These are phyloP conservation scores for Penicillium sp. DNA, from an alignment of 2,329 filamentous ascomycete genomes.

Conservation along the genomic window DNA sequence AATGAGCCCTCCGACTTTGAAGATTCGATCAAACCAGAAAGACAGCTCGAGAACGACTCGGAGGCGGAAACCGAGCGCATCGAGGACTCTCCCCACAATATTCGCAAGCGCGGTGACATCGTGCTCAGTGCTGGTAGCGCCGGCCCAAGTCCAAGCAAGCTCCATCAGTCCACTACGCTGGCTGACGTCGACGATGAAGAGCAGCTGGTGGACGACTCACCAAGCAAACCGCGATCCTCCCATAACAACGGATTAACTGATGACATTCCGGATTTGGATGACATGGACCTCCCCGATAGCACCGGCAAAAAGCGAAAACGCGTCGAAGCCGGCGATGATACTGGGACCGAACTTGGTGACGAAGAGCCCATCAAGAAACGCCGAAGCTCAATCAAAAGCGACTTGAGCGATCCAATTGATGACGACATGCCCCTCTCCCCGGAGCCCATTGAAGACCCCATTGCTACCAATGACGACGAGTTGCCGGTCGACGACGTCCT, in stretches of 20 bases:
- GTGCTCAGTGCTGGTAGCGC: slow-evolving; percentile 59
- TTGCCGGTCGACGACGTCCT: slow-evolving; percentile 33
- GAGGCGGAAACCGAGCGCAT: slow-evolving; percentile 94
- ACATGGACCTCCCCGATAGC: slow-evolving; percentile 31
- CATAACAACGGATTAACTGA: slow-evolving; percentile 33
- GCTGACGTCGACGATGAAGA: slow-evolving; percentile 53
- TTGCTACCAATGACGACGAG: slow-evolving; percentile 31
- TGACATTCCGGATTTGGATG: slow-evolving; percentile 26
- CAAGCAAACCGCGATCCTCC: slow-evolving; percentile 38
- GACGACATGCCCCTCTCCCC: slow-evolving; percentile 36
- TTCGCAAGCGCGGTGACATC: slow-evolving; percentile 61
- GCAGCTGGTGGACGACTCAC: slow-evolving; percentile 41
- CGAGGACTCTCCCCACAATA: slow-evolving; percentile 77
- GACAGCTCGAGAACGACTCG: slow-evolving; percentile 65
- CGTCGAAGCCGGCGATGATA: slow-evolving; percentile 36
- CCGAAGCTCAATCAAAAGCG: slow-evolving; percentile 40
- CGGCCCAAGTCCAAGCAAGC: slow-evolving; percentile 74
- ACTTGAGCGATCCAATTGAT: slow-evolving; percentile 36
- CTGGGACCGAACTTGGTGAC: slow-evolving; percentile 35
- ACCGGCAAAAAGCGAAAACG: slow-evolving; percentile 45
- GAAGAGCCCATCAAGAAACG: slow-evolving; percentile 45
- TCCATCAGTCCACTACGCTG: slow-evolving; percentile 59
- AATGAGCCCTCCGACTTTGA: slow-evolving; percentile 60
- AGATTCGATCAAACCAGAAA: slow-evolving; percentile 48
- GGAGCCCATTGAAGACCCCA: slow-evolving; percentile 35